These are phyloP conservation scores for Aspergillus luchuensis DNA, from an alignment of 2,329 filamentous ascomycete genomes.

Conservation along the genomic window DNA sequence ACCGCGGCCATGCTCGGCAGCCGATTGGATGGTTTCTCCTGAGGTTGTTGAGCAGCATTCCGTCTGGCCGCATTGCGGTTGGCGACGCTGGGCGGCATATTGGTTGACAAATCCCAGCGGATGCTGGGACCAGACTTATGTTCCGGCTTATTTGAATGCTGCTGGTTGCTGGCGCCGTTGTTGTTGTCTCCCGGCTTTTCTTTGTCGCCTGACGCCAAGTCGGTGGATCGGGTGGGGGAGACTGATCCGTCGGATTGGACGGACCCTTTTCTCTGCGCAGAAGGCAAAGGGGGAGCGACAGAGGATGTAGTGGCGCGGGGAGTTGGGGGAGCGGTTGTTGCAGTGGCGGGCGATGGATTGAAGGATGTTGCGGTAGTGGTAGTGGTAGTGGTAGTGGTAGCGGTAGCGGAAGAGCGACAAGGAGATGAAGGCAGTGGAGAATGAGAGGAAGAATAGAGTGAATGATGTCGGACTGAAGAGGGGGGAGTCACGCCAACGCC, in stretches of 20 bases:
- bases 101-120: constrained; percentile 22
- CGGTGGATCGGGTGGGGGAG: constrained; percentile 21
- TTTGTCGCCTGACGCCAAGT: constrained; percentile 12
- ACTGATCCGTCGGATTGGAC: constrained; percentile 10
- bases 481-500: constrained; percentile 38
- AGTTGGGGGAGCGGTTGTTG: constrained; percentile 24
- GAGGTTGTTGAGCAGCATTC: constrained; percentile 38
- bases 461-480: constrained; percentile 28
- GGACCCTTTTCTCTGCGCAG: constrained; percentile 12
- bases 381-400: constrained; percentile 10
- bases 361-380: constrained; percentile 13
- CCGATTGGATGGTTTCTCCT: constrained; percentile 35
- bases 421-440: constrained; percentile 22
- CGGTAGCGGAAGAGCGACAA: constrained; percentile 22
- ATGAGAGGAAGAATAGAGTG: constrained; percentile 36
- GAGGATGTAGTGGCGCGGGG: constrained; percentile 9
- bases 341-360: constrained; percentile 17
- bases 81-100: constrained; percentile 21
- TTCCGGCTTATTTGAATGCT: not conserved
- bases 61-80: constrained; percentile 40
- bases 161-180: not conserved
- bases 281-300: constrained; percentile 9
- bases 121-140: constrained; percentile 32
- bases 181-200: constrained; percentile 25
- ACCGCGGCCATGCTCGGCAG: constrained; percentile 47